Evolutionary conservation across 306 rosid genomes (phyloP), one percentile per base, ranked within the genome.

Genomic region (Inga laurina): DNA sequence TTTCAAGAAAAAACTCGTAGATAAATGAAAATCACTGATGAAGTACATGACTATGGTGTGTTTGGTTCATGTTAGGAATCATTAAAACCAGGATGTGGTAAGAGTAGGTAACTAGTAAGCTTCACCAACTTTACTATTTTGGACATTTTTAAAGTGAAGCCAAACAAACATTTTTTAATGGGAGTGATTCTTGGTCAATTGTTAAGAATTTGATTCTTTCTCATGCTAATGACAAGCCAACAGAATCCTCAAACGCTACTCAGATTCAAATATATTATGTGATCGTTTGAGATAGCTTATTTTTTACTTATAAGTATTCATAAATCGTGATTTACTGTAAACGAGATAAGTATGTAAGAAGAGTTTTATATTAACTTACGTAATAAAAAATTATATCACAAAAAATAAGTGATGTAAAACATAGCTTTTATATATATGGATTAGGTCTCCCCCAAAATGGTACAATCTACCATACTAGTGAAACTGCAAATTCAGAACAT

Each of bases 401-500:
- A 27, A 27, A 27, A 27, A 27, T 27, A 27, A 27, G 30, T 27
- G 30, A 27, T 27, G 30, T 27, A 0, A 27, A 27, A 27, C 30
- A 27, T 27, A 27, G 30, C 30, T 27, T 27, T 27, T 27, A 27
- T 27, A 27, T 27, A 27, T 27, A 27, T 27, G 8, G 57, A 10
- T 43, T 16, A 51, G 57, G 57, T 15, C 57, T 51, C 57, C 21
- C 5, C 57, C 16, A 51, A 49, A 51, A 51, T 51, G 57, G 21
- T 15, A 51, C 4, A 19, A 30, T 69, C 30, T 41, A 70, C 52
- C 46, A 10, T 10, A 4, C 75, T 10, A 71, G 19, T 24, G 35
- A 71, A 71, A 71, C 32, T 81, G 72, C 37, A 77, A 32, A 24
- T 24, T 71, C 30, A 62, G 68, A 64, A 64, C 49, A 73, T 10